Base-by-base conservation (phyloP, 352 stramenopile genomes). In the Globisporangium nunn region DNA sequence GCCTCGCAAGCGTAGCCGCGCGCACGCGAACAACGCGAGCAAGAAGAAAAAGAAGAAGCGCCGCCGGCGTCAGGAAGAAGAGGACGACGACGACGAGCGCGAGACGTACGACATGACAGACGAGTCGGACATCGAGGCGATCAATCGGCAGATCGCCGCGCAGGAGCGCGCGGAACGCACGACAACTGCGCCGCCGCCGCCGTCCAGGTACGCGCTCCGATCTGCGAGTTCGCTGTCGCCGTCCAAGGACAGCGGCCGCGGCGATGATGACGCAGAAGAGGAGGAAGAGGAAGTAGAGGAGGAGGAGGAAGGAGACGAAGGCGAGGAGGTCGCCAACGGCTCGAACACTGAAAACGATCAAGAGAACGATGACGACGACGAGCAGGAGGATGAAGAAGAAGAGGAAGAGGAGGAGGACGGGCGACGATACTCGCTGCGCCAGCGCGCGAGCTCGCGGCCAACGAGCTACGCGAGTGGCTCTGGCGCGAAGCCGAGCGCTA, bases 151-250 rank as follows among this genome's bases (percentile, higher is more conserved):
- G 11, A 83, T 88, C 10, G 67, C 74, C 41, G 61, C 63, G 4
- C 71, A 86, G 45, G 67, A 88, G 51, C 72, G 65, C 1, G 68
- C 64, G 18, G 65, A 74, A 63, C 63, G 6, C 55, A 51, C 7
- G 72, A 40, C 23, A 23, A 1, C 23, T 23, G 23, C 52, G 52
- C 57, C 54, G 41, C 56, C 62, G 47, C 37, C 56, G 6, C 56
- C 70, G 8, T 70, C 71, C 4, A 74, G 78, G 15, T 92, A 90
- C 47, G 71, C 78, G 4, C 57, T 92, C 55, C 79, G 81, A 12
- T 85, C 71, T 1, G 68, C 69, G 45, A 59, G 67, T 7, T 61
- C 59, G 2, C 44, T 61, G 12, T 77, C 64, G 4, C 72, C 73
- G 46, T 53, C 74, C 35, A 68, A 59, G 33, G 33, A 37, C 1